Evolutionary conservation across 2,329 filamentous ascomycete genomes (phyloP).

Genomic region (Aspergillus tamarii): DNA sequence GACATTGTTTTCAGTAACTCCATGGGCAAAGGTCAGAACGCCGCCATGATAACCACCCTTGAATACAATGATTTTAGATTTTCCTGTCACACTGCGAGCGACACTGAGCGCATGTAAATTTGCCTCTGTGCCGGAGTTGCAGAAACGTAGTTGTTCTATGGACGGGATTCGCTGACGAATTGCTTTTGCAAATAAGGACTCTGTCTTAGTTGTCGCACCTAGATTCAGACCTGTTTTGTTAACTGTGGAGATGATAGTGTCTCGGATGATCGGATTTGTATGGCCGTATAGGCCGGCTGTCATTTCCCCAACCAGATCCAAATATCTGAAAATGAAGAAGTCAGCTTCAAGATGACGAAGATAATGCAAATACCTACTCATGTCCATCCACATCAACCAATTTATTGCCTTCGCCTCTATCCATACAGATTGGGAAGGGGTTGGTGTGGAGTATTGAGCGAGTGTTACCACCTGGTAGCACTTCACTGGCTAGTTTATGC

Average conservation of each 20-base stretch:
- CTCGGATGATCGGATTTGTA: constrained; percentile 58
- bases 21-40: constrained; percentile 50
- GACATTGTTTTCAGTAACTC: constrained; percentile 33
- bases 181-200: constrained; percentile 55
- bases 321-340: not conserved
- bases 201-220: constrained; percentile 57
- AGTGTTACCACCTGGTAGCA: constrained; percentile 38
- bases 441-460: constrained; percentile 26
- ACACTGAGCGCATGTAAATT: constrained; percentile 56
- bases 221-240: constrained; percentile 55
- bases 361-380: constrained; percentile 9
- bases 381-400: constrained; percentile 22
- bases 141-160: constrained; percentile 62
- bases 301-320: constrained; percentile 65
- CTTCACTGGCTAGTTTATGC: constrained; percentile 24
- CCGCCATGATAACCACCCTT: constrained; percentile 59
- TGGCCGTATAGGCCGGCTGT: constrained; percentile 70
- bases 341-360: not conserved
- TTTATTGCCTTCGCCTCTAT: constrained; percentile 12
- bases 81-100: not conserved
- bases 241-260: constrained; percentile 52
- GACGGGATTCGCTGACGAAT: constrained; percentile 57
- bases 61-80: constrained; percentile 51
- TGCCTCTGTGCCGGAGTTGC: constrained; percentile 69
- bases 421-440: constrained; percentile 24